Percentiles rank a stretch among this genome's conserved stretches.
phyloP scores from a whole-genome alignment of 257 asterid genomes.

The Salvia miltiorrhiza region DNA sequence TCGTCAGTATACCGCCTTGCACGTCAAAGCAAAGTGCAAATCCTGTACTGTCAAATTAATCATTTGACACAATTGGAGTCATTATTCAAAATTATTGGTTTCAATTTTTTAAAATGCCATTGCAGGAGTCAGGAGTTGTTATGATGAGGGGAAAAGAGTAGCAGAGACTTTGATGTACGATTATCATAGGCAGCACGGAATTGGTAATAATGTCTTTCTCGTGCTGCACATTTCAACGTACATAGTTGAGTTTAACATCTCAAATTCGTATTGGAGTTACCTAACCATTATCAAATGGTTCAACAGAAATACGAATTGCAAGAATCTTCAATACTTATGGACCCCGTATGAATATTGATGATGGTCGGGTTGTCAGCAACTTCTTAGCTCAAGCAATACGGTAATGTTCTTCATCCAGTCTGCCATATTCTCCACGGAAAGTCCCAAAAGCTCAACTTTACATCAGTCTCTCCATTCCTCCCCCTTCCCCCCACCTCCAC shows the following conservation, averaged over 20 bases:
- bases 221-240: background rate
- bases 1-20: background rate
- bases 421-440: background rate
- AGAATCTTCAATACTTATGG: constrained; percentile 95
- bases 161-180: constrained; percentile 97
- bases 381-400: constrained; percentile 97
- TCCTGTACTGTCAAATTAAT: background rate
- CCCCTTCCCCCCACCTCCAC: background rate
- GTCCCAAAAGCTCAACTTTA: background rate
- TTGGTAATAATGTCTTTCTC: constrained; percentile 41
- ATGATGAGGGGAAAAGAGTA: constrained; percentile 91
- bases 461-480: background rate
- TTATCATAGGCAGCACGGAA: constrained; percentile 92
- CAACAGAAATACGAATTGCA: constrained; percentile 81
- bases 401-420: constrained; percentile 33
- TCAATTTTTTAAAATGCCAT: background rate
- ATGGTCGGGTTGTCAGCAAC: constrained; percentile 98
- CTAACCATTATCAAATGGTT: constrained; percentile 15
- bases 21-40: background rate
- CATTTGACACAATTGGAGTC: background rate
- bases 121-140: constrained; percentile 96
- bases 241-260: background rate
- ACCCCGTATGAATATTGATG: constrained; percentile 96
- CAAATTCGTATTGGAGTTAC: background rate
- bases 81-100: background rate